Evolutionary conservation across 2,329 filamentous ascomycete genomes (phyloP).

Genomic region (Sclerotinia borealis): DNA sequence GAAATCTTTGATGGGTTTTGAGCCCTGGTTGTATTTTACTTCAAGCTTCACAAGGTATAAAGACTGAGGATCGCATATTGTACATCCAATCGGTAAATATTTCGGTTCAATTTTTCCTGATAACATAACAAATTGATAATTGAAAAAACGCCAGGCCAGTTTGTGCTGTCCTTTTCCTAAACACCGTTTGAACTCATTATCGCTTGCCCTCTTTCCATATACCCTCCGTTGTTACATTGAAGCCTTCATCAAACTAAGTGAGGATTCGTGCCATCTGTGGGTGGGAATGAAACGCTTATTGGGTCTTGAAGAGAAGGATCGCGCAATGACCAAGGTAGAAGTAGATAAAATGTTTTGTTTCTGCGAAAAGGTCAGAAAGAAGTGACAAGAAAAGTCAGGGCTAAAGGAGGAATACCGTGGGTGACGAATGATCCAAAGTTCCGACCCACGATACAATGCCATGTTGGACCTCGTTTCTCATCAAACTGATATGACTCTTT

Average conservation of each 20-base stretch:
- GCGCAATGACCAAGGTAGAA: conserved; percentile 99
- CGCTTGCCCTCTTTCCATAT: not conserved
- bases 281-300: conserved; percentile 47
- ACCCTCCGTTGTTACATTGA: not conserved
- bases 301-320: conserved; percentile 97
- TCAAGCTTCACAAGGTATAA: not conserved
- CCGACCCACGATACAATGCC: conserved; percentile 97
- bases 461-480: conserved; percentile 92
- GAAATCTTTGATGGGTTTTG: no score
- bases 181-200: conserved; percentile 4
- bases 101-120: conserved; percentile 1
- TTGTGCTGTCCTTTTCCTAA: conserved; percentile 9
- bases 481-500: conserved; percentile 66
- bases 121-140: conserved; percentile 1
- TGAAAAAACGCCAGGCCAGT: conserved; percentile 10
- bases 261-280: not conserved
- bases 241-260: not conserved
- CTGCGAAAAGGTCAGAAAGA: conserved; percentile 32
- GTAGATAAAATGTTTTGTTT: conserved; percentile 99
- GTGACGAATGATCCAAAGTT: conserved; percentile 99
- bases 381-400: not conserved
- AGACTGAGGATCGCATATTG: not conserved
- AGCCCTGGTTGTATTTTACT: no score
- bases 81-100: not conserved
- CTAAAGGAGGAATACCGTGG: conserved; percentile 42